These are phyloP conservation scores for Fraxinus albicans DNA, from an alignment of 305 asterid genomes.

Conservation along the genomic window DNA sequence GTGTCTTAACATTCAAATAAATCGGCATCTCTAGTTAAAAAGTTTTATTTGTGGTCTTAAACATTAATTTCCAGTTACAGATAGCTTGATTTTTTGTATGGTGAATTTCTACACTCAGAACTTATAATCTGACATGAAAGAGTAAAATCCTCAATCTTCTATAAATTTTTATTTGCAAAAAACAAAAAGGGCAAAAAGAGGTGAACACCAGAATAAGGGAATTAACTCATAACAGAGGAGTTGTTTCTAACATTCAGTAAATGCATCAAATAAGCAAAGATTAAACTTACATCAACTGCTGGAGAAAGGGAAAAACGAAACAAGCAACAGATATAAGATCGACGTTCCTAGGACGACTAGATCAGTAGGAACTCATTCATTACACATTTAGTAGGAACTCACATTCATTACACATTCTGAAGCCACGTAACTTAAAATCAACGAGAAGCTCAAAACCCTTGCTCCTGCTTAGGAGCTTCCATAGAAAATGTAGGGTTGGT, in stretches of 20 bases:
- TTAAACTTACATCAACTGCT: not conserved
- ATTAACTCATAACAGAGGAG: not conserved
- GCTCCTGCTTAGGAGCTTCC: conserved; percentile 10
- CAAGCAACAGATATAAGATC: not conserved
- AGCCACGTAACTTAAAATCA: not conserved
- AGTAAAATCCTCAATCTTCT: not conserved
- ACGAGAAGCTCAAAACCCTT: not conserved
- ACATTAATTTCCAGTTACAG: not conserved
- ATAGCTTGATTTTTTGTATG: not conserved
- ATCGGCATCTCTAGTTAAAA: not conserved
- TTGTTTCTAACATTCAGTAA: not conserved
- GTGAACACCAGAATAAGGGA: not conserved
- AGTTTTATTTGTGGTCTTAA: not conserved
- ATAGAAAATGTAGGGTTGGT: not conserved
- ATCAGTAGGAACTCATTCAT: not conserved
- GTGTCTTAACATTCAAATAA: not conserved
- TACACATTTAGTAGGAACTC: not conserved
- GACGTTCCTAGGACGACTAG: not conserved
- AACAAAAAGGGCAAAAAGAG: not conserved
- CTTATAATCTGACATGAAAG: not conserved
- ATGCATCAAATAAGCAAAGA: not conserved
- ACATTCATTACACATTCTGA: not conserved
- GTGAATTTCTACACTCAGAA: not conserved
- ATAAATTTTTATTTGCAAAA: not conserved
- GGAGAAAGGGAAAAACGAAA: not conserved